Evolutionary conservation across 202 grass and related monocot species (phyloP).

Genomic region (Panicum hallii): DNA sequence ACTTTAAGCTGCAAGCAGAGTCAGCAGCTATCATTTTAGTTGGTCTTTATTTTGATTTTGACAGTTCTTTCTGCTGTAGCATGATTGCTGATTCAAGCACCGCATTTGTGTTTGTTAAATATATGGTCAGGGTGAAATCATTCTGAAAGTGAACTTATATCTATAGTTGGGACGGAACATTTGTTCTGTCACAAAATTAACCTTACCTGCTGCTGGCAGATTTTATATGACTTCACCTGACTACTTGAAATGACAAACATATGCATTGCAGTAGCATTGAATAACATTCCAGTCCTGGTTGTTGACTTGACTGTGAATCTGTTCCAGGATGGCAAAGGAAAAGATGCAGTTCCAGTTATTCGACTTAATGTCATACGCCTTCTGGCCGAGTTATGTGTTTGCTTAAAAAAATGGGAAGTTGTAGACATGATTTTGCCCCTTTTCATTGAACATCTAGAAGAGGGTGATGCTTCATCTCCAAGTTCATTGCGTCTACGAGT

Average conservation of each 20-base stretch:
- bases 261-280: slow-evolving; percentile 37
- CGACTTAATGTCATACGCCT: slow-evolving; percentile 90
- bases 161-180: slow-evolving; percentile 25
- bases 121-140: slow-evolving; percentile 3
- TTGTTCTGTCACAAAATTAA: slow-evolving; percentile 31
- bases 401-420: slow-evolving; percentile 97
- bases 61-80: slow-evolving; percentile 20
- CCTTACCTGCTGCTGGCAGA: slow-evolving; percentile 20
- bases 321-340: slow-evolving; percentile 94
- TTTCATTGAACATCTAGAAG: slow-evolving; percentile 98
- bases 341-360: slow-evolving; percentile 78
- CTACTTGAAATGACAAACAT: slow-evolving; percentile 33
- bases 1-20: slow-evolving; percentile 21
- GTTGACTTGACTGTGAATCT: slow-evolving; percentile 37
- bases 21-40: slow-evolving; percentile 25
- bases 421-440: slow-evolving; percentile 99
- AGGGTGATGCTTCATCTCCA: slow-evolving; percentile 93
- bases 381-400: slow-evolving; percentile 90
- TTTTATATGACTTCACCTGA: slow-evolving; percentile 30
- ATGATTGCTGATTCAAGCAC: slow-evolving; percentile 18
- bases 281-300: slow-evolving; percentile 25
- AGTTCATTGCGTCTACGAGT: slow-evolving; percentile 89
- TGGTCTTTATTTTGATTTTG: slow-evolving; percentile 37
- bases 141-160: slow-evolving; percentile 18
- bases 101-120: slow-evolving; percentile 9